A percentile compares a stretch with the other conserved stretches of the same genome.
Conservation (phyloP, 768 basidiomycete species). For the Suillus bovinus region DNA sequence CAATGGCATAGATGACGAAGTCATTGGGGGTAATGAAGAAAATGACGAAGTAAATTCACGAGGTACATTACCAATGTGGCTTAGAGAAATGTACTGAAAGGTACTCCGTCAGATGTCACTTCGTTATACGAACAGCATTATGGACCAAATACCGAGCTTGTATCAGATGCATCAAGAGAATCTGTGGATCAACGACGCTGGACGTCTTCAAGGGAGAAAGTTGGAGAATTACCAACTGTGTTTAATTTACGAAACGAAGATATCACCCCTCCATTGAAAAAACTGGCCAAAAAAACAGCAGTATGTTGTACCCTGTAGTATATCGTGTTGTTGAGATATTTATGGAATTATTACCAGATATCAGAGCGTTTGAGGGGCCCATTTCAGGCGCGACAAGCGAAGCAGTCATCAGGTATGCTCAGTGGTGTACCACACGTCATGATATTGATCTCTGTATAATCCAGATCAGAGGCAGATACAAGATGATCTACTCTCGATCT, state of each 20-base stretch:
- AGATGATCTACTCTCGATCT: conserved; percentile 63
- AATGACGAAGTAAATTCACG: conserved; percentile 30
- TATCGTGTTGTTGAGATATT: background rate
- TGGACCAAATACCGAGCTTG: conserved; percentile 52
- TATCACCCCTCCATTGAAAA: conserved; percentile 30
- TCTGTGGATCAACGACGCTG: conserved; percentile 59
- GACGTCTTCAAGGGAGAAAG: conserved; percentile 47
- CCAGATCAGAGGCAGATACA: conserved; percentile 57
- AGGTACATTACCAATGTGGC: conserved; percentile 13
- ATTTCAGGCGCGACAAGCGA: conserved; percentile 55
- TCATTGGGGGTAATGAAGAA: conserved; percentile 31
- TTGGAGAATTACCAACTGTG: conserved; percentile 55
- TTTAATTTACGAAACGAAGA: conserved; percentile 47
- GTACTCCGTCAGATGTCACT: conserved; percentile 14
- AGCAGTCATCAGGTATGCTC: conserved; percentile 49
- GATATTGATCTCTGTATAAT: conserved; percentile 12
- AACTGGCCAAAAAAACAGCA: conserved; percentile 23
- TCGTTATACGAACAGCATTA: conserved; percentile 77
- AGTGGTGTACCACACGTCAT: background rate
- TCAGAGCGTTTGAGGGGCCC: conserved; percentile 55
- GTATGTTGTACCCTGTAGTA: conserved; percentile 17
- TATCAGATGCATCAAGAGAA: conserved; percentile 50
- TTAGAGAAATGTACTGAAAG: background rate
- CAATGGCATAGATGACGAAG: conserved; percentile 24
- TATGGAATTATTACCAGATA: conserved; percentile 39